Evolutionary conservation across 179 eudicot species (phyloP), one percentile per base, ranked within the genome.

Genomic region (Camellia oleifera): DNA sequence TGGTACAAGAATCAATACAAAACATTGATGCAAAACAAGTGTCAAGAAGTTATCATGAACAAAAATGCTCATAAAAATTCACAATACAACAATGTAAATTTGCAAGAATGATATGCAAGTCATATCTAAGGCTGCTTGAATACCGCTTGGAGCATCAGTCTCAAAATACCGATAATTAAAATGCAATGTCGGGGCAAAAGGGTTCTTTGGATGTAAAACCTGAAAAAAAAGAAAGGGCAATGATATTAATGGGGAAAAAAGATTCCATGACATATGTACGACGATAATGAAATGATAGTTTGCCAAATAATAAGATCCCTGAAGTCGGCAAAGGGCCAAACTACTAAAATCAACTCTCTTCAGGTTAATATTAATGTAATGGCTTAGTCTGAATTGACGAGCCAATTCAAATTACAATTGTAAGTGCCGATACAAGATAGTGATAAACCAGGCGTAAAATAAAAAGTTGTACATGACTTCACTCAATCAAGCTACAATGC

Each of bases 161-260:
- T 94, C 98, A 85, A 94, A 94, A 83, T 94, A 94, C 50, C 97
- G 94, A 86, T 94, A 94, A 85, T 94, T 94, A 82, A 94, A 94
- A 83, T 94, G 98, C 87, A 94, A 82, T 45, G 98, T 94, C 76
- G 97, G 98, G 18, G 98, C 98, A 87, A 94, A 94, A 6, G 98
- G 97, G 53, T 94, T 94, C 83, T 94, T 90, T 6, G 98, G 98
- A 83, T 94, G 98, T 87, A 92, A 82, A 81, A 94, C 98, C 98
- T 94, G 85, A 40, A 74, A 60, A 75, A 76, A 76, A 80, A 58
- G 12, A 58, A 58, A 63, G 32, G 13, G 8, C 67, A 57, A 57
- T 7, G 61, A 57, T 14, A 57, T 57, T 9, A 57, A 57, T 11
- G 61, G 12, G 11, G 12, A 57, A 14, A 3, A 14, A 57, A 14